These are phyloP conservation scores for Arthrocladium fulminans DNA, from an alignment of 2,329 filamentous ascomycete genomes.

Conservation along the genomic window DNA sequence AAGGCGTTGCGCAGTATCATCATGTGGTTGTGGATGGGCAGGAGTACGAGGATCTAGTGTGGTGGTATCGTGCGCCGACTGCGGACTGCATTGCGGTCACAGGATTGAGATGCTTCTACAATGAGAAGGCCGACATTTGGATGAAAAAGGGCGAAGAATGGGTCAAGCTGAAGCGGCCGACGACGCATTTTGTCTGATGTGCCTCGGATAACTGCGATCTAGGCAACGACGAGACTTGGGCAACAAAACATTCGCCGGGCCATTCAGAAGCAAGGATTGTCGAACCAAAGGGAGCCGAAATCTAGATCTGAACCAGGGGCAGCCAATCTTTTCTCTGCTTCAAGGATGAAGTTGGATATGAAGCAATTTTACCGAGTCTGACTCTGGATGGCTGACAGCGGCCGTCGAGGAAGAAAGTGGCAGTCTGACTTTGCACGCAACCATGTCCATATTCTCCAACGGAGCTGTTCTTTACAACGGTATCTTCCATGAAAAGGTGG, in stretches of 20 bases:
- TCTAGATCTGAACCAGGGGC: no score
- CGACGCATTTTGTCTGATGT: slow-evolving; percentile 6
- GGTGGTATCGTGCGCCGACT: slow-evolving; percentile 21
- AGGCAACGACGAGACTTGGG: background rate
- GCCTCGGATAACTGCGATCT: background rate
- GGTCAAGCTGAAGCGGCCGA: slow-evolving; percentile 1
- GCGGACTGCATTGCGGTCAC: slow-evolving; percentile 15
- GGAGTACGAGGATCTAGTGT: slow-evolving; percentile 20
- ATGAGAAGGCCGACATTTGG: slow-evolving; percentile 21
- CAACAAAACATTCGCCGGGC: background rate
- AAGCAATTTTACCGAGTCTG: no score
- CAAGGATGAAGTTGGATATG: no score
- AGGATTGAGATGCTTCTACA: slow-evolving; percentile 22
- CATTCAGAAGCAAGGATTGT: background rate
- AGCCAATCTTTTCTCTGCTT: no score
- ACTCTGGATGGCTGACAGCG: no score
- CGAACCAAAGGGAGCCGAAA: background rate
- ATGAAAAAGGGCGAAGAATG: slow-evolving; percentile 16
- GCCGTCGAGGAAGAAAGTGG: no score
- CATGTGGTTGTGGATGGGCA: slow-evolving; percentile 17
- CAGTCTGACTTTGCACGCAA: no score
- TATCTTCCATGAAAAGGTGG: no score
- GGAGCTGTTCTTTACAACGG: no score
- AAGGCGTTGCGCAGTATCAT: slow-evolving; percentile 22
- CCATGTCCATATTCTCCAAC: no score